Conservation (phyloP, 768 basidiomycete genomes). For the Mrakia gelida region DNA sequence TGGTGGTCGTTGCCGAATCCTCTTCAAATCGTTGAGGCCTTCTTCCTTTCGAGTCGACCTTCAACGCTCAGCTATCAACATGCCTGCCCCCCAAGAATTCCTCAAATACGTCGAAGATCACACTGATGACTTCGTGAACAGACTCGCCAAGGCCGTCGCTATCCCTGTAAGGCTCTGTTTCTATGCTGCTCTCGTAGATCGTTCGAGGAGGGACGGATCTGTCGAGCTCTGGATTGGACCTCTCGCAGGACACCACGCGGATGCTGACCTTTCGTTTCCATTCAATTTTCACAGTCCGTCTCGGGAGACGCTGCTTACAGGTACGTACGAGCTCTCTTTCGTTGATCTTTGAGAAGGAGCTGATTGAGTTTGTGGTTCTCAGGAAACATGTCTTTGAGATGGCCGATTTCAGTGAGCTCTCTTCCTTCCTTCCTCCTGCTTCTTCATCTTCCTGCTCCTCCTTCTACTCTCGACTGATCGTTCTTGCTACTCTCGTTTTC, state of each 20-base stretch:
- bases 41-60: neutral
- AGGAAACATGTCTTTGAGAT: conserved; percentile 78
- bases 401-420: conserved; percentile 59
- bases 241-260: neutral
- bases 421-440: neutral
- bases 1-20: too few relatives aligned
- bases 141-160: conserved; percentile 73
- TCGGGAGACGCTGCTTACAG: conserved; percentile 44
- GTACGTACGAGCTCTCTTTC: neutral
- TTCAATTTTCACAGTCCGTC: conserved; percentile 37
- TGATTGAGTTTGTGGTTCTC: conserved; percentile 23
- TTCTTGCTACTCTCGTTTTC: neutral
- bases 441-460: neutral
- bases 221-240: neutral
- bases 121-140: conserved; percentile 66
- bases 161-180: conserved; percentile 55
- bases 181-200: neutral
- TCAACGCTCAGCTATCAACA: conserved; percentile 2
- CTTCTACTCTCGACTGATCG: neutral
- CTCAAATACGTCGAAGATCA: conserved; percentile 63
- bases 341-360: neutral
- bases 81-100: conserved; percentile 41
- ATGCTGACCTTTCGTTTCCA: neutral
- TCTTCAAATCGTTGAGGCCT: neutral
- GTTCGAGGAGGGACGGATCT: neutral